phyloP scores from a whole-genome alignment of 208 protist genomes.

The Leishmania aethiopica region DNA sequence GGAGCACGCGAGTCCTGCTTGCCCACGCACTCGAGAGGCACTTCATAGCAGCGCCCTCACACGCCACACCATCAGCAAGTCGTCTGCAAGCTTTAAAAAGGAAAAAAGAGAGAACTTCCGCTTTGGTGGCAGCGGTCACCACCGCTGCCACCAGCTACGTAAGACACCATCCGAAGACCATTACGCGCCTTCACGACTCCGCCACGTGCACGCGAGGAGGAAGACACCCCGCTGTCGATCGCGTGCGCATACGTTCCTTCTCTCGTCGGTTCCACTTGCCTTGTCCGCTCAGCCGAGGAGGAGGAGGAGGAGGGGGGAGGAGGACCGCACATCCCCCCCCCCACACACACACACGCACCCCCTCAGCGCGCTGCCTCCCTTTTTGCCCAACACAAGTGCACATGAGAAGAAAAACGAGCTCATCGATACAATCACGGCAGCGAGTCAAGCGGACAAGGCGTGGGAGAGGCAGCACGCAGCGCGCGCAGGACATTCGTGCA shows the following conservation, averaged over 20 bases:
- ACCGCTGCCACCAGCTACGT: neutral
- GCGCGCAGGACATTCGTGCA: neutral
- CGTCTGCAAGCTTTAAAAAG: neutral
- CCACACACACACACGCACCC: too few species aligned
- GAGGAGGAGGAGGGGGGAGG: neutral
- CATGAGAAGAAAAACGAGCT: constrained; percentile 2
- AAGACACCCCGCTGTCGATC: too few species aligned
- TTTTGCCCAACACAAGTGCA: neutral
- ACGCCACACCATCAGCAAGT: neutral
- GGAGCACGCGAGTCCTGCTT: neutral
- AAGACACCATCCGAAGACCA: neutral
- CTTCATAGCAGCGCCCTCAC: neutral
- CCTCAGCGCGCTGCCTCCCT: neutral
- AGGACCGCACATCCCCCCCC: neutral
- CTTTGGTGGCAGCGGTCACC: neutral
- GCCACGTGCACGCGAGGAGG: neutral
- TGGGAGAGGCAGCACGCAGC: neutral
- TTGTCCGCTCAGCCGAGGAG: neutral
- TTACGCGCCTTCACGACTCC: neutral
- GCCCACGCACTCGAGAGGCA: neutral
- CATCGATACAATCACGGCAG: neutral
- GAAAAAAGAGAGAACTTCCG: constrained; percentile 12
- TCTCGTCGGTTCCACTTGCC: neutral
- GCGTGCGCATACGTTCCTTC: neutral
- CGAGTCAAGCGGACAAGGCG: neutral